These are phyloP conservation scores for Chenopodium suecicum DNA, from an alignment of 148 eudicot species.

Conservation along the genomic window DNA sequence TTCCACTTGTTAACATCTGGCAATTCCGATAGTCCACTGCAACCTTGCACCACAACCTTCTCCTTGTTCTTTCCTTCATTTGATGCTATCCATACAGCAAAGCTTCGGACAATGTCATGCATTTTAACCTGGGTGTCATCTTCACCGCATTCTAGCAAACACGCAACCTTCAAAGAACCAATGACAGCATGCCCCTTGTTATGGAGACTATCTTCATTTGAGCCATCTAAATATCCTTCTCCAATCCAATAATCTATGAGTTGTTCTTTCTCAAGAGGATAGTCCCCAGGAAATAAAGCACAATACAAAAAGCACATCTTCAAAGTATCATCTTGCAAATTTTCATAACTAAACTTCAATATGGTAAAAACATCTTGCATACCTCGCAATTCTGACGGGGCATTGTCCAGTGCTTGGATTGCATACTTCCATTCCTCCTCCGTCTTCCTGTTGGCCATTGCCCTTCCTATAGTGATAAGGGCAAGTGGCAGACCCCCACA, in stretches of 20 bases:
- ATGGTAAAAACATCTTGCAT: slow-evolving; percentile 35
- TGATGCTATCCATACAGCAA: slow-evolving; percentile 37
- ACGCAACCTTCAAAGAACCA: slow-evolving; percentile 37
- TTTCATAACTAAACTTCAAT: slow-evolving; percentile 42
- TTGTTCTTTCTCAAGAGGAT: slow-evolving; percentile 39
- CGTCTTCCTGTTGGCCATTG: slow-evolving; percentile 43
- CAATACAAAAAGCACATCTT: slow-evolving; percentile 42
- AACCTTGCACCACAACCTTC: slow-evolving; percentile 14
- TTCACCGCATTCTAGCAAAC: slow-evolving; percentile 31
- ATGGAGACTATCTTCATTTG: slow-evolving; percentile 17
- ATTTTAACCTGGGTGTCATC: slow-evolving; percentile 34
- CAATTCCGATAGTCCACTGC: slow-evolving; percentile 18
- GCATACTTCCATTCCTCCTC: slow-evolving; percentile 45
- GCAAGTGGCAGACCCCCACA: slow-evolving; percentile 56
- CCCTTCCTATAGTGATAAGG: slow-evolving; percentile 45
- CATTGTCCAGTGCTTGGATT: slow-evolving; percentile 31
- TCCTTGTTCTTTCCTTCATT: slow-evolving; percentile 8
- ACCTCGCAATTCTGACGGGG: slow-evolving; percentile 43
- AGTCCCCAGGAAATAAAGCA: slow-evolving; percentile 45
- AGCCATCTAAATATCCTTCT: slow-evolving; percentile 38
- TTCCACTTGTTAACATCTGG: slow-evolving; percentile 25
- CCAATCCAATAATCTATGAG: slow-evolving; percentile 44
- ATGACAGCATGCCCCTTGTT: slow-evolving; percentile 37
- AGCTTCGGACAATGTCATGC: slow-evolving; percentile 49
- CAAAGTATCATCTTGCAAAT: slow-evolving; percentile 24